A percentile compares a stretch with the other conserved stretches of the same genome.
These are phyloP conservation scores for Leishmania tropica DNA, from an alignment of 208 protist species.

Conservation along the genomic window DNA sequence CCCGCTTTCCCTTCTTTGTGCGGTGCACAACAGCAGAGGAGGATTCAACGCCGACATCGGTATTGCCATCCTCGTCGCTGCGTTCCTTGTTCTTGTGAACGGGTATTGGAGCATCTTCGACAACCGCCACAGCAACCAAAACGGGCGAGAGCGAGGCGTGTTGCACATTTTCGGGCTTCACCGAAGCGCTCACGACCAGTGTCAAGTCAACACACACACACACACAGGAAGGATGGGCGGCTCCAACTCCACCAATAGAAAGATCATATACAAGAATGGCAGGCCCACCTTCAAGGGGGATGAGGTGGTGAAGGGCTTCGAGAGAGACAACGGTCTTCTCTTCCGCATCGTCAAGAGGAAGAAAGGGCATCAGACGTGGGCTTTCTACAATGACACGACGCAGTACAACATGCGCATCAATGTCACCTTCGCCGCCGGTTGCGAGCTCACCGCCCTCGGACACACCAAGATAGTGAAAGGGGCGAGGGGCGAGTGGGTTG, in stretches of 20 bases:
- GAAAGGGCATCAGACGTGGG: constrained; percentile 55
- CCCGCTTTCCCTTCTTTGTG: neutral
- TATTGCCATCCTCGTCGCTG: neutral
- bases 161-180: neutral
- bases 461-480: constrained; percentile 50
- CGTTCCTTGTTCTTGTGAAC: neutral
- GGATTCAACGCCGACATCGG: neutral
- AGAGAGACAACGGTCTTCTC: constrained; percentile 74
- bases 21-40: neutral
- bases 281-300: constrained; percentile 57
- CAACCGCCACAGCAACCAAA: neutral
- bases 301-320: constrained; percentile 74
- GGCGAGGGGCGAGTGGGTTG: constrained; percentile 48
- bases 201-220: neutral
- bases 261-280: constrained; percentile 54
- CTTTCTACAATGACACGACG: constrained; percentile 80
- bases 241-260: constrained; percentile 22
- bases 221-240: constrained; percentile 51
- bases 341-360: constrained; percentile 70
- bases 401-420: constrained; percentile 78
- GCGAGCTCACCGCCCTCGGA: constrained; percentile 64
- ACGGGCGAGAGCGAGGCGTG: neutral
- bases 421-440: constrained; percentile 64
- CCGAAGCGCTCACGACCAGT: neutral
- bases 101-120: neutral